phyloP scores from a whole-genome alignment of 306 rosid genomes.

The Cicer cuneatum region DNA sequence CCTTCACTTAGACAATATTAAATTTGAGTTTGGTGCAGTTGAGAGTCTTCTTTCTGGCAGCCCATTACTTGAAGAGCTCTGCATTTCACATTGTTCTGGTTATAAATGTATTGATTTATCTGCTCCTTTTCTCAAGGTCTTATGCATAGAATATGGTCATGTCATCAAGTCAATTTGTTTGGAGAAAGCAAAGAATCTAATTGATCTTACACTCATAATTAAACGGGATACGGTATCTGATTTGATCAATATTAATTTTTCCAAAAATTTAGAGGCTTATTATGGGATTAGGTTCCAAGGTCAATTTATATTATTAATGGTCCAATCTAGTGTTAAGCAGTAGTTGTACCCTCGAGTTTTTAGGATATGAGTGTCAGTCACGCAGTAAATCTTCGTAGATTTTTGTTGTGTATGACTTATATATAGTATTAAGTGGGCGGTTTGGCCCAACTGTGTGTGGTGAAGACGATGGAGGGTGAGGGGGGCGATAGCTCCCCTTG shows the following conservation, averaged over 20 bases:
- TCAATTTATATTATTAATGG: neutral
- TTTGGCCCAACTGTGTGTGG: no score
- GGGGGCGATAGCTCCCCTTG: no score
- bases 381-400: no score
- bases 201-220: neutral
- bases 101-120: constrained; percentile 20
- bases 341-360: no score
- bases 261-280: constrained; percentile 8
- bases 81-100: constrained; percentile 2
- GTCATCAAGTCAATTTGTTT: constrained; percentile 27
- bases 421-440: no score
- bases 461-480: no score
- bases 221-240: neutral
- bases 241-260: constrained; percentile 6
- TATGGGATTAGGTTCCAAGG: neutral
- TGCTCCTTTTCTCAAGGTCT: neutral
- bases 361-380: no score
- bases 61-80: neutral
- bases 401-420: no score
- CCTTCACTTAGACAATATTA: neutral
- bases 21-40: neutral
- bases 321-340: no score
- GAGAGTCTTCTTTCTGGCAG: constrained; percentile 32
- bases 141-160: neutral
- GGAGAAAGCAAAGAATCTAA: constrained; percentile 4